Evolutionary conservation across 345 rosid genomes (phyloP).

Genomic region (Syzygium aromaticum): DNA sequence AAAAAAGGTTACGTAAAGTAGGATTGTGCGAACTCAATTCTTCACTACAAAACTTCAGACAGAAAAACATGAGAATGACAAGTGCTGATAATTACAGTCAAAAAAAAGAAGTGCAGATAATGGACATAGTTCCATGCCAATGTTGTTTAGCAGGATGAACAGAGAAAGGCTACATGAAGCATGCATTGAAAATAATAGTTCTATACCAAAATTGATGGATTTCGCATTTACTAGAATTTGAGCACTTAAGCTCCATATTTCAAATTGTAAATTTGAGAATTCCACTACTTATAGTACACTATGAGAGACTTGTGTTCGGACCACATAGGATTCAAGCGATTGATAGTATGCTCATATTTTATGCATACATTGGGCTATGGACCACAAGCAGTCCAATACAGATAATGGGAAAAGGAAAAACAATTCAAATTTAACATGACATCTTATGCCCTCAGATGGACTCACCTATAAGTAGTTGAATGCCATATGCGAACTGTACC

Average conservation of each 20-base stretch:
- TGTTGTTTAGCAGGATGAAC: neutral
- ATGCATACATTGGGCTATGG: neutral
- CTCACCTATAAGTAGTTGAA: slow-evolving; percentile 30
- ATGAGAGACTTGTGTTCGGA: neutral
- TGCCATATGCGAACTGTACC: slow-evolving; percentile 48
- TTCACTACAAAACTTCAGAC: neutral
- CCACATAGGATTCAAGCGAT: neutral
- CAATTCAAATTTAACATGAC: neutral
- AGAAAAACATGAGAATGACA: neutral
- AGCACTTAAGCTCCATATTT: neutral
- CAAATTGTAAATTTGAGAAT: neutral
- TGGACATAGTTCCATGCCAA: neutral
- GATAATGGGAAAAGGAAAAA: neutral
- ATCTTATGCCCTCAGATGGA: neutral
- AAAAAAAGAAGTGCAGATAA: neutral
- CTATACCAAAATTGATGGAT: neutral
- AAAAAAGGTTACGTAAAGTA: neutral
- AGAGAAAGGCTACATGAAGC: neutral
- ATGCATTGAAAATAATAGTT: neutral
- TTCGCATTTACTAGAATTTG: neutral
- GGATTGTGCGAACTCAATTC: neutral
- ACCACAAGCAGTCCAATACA: neutral
- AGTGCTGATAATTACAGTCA: neutral
- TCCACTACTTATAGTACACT: neutral
- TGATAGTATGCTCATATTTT: neutral